Evolutionary conservation across 441 rosid genomes (phyloP).

Genomic region (Syzygium syzygioides): DNA sequence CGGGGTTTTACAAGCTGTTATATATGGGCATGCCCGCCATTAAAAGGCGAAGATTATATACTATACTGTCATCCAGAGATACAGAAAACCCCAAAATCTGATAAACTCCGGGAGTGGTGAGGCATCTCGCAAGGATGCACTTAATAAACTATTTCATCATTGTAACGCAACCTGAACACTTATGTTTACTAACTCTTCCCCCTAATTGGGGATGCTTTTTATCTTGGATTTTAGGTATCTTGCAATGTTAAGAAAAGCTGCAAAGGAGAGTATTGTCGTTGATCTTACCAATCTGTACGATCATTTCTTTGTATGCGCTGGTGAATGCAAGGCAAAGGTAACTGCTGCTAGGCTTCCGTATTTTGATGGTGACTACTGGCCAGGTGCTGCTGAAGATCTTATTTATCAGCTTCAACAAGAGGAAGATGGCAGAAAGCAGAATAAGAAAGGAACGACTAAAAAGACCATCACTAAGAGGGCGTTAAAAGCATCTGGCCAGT

Average conservation of each 20-base stretch:
- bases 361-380: slow-evolving; percentile 99
- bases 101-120: slow-evolving; percentile 97
- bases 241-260: slow-evolving; percentile 84
- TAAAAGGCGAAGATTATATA: slow-evolving; percentile 99
- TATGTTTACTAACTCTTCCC: not conserved
- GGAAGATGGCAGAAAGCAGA: slow-evolving; percentile 92
- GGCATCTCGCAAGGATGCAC: slow-evolving; percentile 4
- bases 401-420: slow-evolving; percentile 94
- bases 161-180: not conserved
- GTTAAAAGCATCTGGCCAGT: slow-evolving; percentile 94
- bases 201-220: not conserved
- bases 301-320: slow-evolving; percentile 79
- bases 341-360: slow-evolving; percentile 99
- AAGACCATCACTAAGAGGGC: slow-evolving; percentile 94
- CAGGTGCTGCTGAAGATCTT: slow-evolving; percentile 99
- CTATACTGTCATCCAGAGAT: slow-evolving; percentile 99
- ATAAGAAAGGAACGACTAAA: slow-evolving; percentile 83
- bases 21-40: slow-evolving; percentile 99
- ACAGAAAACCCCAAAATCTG: slow-evolving; percentile 99
- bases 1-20: slow-evolving; percentile 99
- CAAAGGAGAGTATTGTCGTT: slow-evolving; percentile 81
- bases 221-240: slow-evolving; percentile 64
- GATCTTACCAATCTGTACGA: slow-evolving; percentile 90
- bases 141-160: not conserved
- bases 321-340: slow-evolving; percentile 90